Percentiles rank a stretch among this genome's conserved stretches.
Evolutionary conservation across 495 filamentous ascomycete genomes (phyloP).

Genomic region (Aspergillus taichungensis): DNA sequence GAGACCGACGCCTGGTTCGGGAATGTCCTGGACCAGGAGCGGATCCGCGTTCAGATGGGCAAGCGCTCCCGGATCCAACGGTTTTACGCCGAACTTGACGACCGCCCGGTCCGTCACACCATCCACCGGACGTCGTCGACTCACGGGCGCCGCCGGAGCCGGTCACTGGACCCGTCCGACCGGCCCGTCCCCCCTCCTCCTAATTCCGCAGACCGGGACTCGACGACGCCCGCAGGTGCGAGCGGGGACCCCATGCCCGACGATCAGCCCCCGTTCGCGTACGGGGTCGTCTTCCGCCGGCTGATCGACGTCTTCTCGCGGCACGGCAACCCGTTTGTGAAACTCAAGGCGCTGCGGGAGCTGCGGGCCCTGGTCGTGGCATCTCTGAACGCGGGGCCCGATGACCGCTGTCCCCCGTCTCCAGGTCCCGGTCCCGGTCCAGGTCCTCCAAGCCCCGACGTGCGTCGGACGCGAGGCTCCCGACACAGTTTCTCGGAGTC

Average conservation of each 20-base stretch:
- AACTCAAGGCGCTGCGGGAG: constrained; percentile 76
- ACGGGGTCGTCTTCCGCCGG: constrained; percentile 64
- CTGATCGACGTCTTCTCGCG: constrained; percentile 82
- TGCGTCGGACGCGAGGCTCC: constrained; percentile 12
- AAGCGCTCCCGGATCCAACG: constrained; percentile 45
- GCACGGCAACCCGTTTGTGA: constrained; percentile 79
- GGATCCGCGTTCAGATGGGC: constrained; percentile 65
- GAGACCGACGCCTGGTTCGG: constrained; percentile 92
- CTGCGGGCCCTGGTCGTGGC: constrained; percentile 73
- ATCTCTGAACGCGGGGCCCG: constrained; percentile 50
- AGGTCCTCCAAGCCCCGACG: constrained; percentile 1
- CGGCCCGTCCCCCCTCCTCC: not conserved
- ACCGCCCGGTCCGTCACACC: constrained; percentile 17
- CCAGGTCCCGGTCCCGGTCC: constrained; percentile 22
- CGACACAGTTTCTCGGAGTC: constrained; percentile 32
- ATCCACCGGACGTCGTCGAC: constrained; percentile 17
- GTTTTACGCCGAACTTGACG: constrained; percentile 35
- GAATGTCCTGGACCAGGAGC: constrained; percentile 63
- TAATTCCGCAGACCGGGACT: not conserved
- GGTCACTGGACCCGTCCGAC: constrained; percentile 19
- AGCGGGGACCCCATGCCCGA: not conserved
- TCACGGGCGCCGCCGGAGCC: constrained; percentile 20
- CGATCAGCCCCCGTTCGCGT: constrained; percentile 48
- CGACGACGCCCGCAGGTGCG: too few species aligned
- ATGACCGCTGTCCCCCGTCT: constrained; percentile 21